These are phyloP conservation scores for Corallochytrium limacisporum DNA, from an alignment of 78 protist genomes.

Conservation along the genomic window DNA sequence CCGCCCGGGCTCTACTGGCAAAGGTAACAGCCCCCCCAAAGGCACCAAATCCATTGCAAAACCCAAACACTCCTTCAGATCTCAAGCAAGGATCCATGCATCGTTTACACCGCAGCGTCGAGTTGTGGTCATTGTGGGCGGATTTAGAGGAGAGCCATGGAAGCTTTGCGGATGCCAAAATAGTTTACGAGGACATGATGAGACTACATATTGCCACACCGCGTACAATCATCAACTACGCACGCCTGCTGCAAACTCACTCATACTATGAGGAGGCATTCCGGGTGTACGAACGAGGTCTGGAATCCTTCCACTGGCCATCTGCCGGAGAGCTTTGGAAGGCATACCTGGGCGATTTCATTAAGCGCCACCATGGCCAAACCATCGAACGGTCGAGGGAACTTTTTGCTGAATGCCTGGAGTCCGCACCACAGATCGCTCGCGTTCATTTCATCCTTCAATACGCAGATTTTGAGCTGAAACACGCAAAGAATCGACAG, in stretches of 20 bases:
- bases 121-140: slow-evolving; percentile 82
- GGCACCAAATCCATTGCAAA: too few relatives aligned
- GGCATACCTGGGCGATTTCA: slow-evolving; percentile 70
- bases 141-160: slow-evolving; percentile 90
- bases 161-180: slow-evolving; percentile 31
- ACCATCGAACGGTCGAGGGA: too few relatives aligned
- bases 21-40: slow-evolving; percentile 50
- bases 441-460: too few relatives aligned
- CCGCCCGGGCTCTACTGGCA: background rate
- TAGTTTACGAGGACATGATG: slow-evolving; percentile 57
- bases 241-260: slow-evolving; percentile 67
- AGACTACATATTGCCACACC: slow-evolving; percentile 79
- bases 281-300: slow-evolving; percentile 70
- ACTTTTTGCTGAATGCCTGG: too few relatives aligned
- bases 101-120: slow-evolving; percentile 56
- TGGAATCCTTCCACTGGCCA: slow-evolving; percentile 74
- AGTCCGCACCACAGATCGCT: too few relatives aligned
- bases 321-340: slow-evolving; percentile 72
- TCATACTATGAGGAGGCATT: slow-evolving; percentile 78
- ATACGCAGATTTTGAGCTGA: too few relatives aligned
- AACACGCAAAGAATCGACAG: too few relatives aligned
- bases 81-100: too few relatives aligned
- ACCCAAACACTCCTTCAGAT: too few relatives aligned
- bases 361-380: slow-evolving; percentile 82
- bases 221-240: slow-evolving; percentile 76